Evolutionary conservation across 768 basidiomycete species (phyloP).

Genomic region (Lactarius quietus): DNA sequence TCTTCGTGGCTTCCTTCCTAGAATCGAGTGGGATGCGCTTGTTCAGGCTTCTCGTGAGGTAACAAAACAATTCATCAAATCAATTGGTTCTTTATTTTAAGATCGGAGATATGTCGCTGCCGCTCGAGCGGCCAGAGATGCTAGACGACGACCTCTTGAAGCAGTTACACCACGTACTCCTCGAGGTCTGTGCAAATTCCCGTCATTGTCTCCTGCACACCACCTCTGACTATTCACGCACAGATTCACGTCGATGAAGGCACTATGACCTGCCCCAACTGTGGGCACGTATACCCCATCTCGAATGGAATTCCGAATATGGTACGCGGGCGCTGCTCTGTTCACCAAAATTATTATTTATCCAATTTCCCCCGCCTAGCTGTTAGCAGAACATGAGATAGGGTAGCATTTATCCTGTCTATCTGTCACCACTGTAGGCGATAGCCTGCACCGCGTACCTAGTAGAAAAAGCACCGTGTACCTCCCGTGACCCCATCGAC

Average conservation of each 20-base stretch:
- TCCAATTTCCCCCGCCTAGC: conserved; percentile 41
- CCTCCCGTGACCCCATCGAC: neutral
- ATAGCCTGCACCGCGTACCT: neutral
- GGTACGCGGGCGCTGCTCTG: conserved; percentile 44
- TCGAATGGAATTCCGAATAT: conserved; percentile 97
- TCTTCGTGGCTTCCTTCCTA: conserved; percentile 74
- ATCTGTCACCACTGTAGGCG: neutral
- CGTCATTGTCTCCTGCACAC: neutral
- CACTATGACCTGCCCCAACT: conserved; percentile 89
- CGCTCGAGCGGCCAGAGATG: conserved; percentile 68
- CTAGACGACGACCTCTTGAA: conserved; percentile 79
- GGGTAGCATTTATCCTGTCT: conserved; percentile 35
- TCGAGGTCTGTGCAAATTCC: conserved; percentile 59
- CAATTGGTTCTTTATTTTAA: conserved; percentile 33
- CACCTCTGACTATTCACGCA: neutral
- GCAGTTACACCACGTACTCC: conserved; percentile 84
- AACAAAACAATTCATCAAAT: conserved; percentile 25
- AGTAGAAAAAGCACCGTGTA: conserved; percentile 1
- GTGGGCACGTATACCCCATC: conserved; percentile 85
- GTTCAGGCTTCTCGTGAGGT: conserved; percentile 79
- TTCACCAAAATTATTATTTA: conserved; percentile 2
- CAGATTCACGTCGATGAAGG: conserved; percentile 94
- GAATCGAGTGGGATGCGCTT: conserved; percentile 88
- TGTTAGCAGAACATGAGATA: conserved; percentile 91
- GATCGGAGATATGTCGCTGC: conserved; percentile 86